Evolutionary conservation across 352 stramenopile genomes (phyloP).

Genomic region (Phytophthora fragariae): DNA sequence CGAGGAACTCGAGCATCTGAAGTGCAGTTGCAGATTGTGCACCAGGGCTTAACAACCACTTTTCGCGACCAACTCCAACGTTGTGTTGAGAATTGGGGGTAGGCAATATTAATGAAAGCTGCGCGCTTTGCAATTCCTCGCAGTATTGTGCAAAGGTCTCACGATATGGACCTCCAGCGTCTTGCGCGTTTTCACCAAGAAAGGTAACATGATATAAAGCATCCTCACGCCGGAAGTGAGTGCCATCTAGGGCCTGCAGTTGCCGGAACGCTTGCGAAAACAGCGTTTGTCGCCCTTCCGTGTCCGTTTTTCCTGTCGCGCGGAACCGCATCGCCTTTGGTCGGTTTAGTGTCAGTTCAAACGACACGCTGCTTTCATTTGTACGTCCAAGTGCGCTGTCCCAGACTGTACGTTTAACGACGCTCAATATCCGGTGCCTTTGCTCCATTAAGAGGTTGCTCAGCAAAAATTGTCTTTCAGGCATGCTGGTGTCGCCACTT

Average conservation of each 20-base stretch:
- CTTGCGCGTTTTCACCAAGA: constrained; percentile 86
- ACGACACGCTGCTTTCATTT: constrained; percentile 40
- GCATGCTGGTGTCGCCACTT: constrained; percentile 4
- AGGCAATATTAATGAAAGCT: constrained; percentile 90
- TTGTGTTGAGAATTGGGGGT: constrained; percentile 91
- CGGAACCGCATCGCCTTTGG: constrained; percentile 87
- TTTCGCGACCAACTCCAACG: constrained; percentile 88
- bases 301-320: constrained; percentile 59
- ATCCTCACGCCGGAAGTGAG: constrained; percentile 68
- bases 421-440: constrained; percentile 71
- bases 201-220: constrained; percentile 90
- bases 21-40: constrained; percentile 53
- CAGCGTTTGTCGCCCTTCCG: constrained; percentile 68
- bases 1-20: constrained; percentile 93
- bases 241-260: constrained; percentile 66
- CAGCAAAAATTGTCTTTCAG: constrained; percentile 35
- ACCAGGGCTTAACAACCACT: constrained; percentile 91
- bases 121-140: constrained; percentile 75
- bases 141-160: constrained; percentile 88
- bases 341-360: constrained; percentile 85
- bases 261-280: constrained; percentile 90
- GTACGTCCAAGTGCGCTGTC: constrained; percentile 71
- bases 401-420: constrained; percentile 79
- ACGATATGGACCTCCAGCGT: constrained; percentile 87
- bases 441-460: constrained; percentile 53